A percentile compares a stretch with the other conserved stretches of the same genome.
These are phyloP conservation scores for Paratinospora sagittata DNA, from an alignment of 164 flowering plant species.

Conservation along the genomic window DNA sequence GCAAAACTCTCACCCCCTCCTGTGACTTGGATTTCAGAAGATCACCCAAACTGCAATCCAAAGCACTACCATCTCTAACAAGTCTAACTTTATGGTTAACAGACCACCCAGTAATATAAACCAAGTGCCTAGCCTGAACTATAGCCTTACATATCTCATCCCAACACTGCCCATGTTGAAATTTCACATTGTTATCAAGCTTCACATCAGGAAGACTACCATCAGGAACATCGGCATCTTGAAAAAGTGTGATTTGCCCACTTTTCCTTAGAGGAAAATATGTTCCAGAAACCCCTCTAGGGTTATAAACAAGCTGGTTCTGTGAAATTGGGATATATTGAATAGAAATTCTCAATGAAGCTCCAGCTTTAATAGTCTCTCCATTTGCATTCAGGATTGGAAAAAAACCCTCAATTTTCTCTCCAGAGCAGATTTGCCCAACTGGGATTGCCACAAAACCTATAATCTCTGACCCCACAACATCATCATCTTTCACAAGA, in stretches of 20 bases:
- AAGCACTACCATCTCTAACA: conserved; percentile 46
- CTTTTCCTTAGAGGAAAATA: conserved; percentile 93
- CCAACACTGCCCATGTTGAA: conserved; percentile 94
- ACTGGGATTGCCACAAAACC: conserved; percentile 73
- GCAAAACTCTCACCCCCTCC: conserved; percentile 93
- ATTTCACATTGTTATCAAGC: conserved; percentile 54
- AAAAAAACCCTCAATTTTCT: conserved; percentile 58
- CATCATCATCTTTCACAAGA: conserved; percentile 79
- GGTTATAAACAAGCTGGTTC: conserved; percentile 37
- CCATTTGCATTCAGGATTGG: conserved; percentile 60
- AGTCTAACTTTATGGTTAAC: conserved; percentile 81
- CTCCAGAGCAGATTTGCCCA: conserved; percentile 58
- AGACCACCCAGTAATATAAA: conserved; percentile 95
- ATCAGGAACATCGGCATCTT: conserved; percentile 95
- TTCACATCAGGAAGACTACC: conserved; percentile 58
- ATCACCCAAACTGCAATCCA: conserved; percentile 64
- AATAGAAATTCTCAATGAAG: conserved; percentile 55
- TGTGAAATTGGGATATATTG: conserved; percentile 71
- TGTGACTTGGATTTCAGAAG: conserved; percentile 80
- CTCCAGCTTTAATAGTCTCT: conserved; percentile 67
- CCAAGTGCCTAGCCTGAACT: conserved; percentile 57
- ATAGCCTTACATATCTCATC: conserved; percentile 74
- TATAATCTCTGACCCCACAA: conserved; percentile 84
- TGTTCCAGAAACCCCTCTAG: conserved; percentile 75
- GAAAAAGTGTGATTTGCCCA: conserved; percentile 79